Base-by-base conservation (phyloP, 2,329 filamentous ascomycete genomes). In the Apiospora sp. region DNA sequence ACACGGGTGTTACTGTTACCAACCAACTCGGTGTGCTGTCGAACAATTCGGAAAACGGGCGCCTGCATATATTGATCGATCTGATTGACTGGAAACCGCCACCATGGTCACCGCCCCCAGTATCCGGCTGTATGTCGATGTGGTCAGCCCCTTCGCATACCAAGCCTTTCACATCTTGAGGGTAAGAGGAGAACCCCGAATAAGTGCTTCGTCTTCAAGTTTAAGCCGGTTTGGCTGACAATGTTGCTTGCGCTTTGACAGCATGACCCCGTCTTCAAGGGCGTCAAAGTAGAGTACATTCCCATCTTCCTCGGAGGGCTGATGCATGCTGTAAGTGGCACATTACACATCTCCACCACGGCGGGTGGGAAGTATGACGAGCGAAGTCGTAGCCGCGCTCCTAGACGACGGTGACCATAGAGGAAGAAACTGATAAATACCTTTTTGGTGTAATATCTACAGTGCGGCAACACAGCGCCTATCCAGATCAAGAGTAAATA, bases 121-220 rank as follows among this genome's bases (percentile, higher is more conserved):
- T 72, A 83, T 84, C 69, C 83, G 79, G 3, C 78, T 84, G 49
- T 84, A 81, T 72, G 76, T 84, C 12, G 83, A 85, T 75, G 78
- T 79, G 49, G 81, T 84, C 71, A 83, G 82, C 71, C 83, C 83
- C 1, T 84, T 84, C 73, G 80, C 80, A 2, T 84, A 84, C 71
- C 75, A 80, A 71, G 82, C 81, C 4, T 84, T 82, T 72, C 75
- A 84, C 71, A 75, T 84, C 16, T 72, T 84, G 4, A 76, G 79
- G n/a, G 83, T 84, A 73, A 61, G 82, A 80, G 24, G 43, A 34
- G 24, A 10, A 41, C 24, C 13, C 4, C 24, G 24, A 19, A 12
- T 41, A 24, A 58, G 5, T 27, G 4, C 13, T 58, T 27, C 24
- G 12, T 34, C 10, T 27, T 61, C 8, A 46, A 4, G 27, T 41